These are phyloP conservation scores for Zygosaccharomyces siamensis DNA, from an alignment of 805 yeast genomes.

Conservation along the genomic window DNA sequence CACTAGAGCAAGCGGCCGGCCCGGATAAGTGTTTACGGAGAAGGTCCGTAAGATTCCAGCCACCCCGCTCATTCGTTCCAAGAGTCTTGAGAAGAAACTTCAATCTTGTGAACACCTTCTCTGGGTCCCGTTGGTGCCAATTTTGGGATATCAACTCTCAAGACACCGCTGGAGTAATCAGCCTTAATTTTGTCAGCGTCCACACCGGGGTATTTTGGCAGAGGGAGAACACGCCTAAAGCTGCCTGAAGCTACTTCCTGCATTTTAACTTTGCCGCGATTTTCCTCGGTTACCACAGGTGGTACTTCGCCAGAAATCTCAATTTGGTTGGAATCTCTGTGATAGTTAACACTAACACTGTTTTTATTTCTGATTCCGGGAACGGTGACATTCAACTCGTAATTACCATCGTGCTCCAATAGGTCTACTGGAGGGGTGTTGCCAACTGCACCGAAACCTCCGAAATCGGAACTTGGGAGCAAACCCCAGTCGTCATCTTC, in stretches of 20 bases:
- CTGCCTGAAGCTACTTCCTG: conserved; percentile 38
- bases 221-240: conserved; percentile 40
- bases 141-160: conserved; percentile 42
- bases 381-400: conserved; percentile 41
- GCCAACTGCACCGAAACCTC: background rate
- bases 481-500: conserved; percentile 23
- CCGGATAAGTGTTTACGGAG: too few relatives aligned
- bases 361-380: conserved; percentile 46
- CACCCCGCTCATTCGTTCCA: conserved; percentile 12
- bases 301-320: conserved; percentile 43
- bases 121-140: conserved; percentile 23
- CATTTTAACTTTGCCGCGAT: conserved; percentile 25
- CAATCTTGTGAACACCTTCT: conserved; percentile 28
- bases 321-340: conserved; percentile 42
- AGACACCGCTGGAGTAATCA: conserved; percentile 44
- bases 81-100: conserved; percentile 28
- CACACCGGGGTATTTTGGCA: conserved; percentile 38
- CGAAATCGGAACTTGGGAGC: conserved; percentile 18
- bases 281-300: conserved; percentile 18
- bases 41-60: background rate
- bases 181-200: conserved; percentile 45
- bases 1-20: too few relatives aligned
- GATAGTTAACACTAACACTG: conserved; percentile 43
- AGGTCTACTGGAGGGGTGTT: conserved; percentile 44
- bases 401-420: conserved; percentile 40